Evolutionary conservation across 148 eudicot genomes (phyloP).

Genomic region (Talinum fruticosum): DNA sequence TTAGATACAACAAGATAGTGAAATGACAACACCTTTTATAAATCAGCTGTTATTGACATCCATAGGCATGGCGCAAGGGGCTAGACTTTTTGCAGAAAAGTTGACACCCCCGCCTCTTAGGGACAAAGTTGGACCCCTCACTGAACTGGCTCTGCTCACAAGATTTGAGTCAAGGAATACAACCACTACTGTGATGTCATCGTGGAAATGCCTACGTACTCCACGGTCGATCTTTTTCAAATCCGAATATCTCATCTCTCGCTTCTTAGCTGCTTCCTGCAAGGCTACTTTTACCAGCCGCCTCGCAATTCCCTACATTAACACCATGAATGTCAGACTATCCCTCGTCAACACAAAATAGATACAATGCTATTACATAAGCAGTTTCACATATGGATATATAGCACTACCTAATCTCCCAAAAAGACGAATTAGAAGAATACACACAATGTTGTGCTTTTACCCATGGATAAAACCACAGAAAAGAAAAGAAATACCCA

Average conservation of each 20-base stretch:
- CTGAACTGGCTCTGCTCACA: slow-evolving; percentile 40
- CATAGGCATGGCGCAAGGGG: slow-evolving; percentile 33
- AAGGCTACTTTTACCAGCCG: slow-evolving; percentile 49
- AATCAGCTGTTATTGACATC: slow-evolving; percentile 26
- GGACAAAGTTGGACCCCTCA: slow-evolving; percentile 47
- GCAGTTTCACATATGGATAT: background rate
- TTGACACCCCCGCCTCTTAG: slow-evolving; percentile 48
- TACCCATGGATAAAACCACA: background rate
- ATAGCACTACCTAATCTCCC: background rate
- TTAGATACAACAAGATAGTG: slow-evolving; percentile 27
- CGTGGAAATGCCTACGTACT: slow-evolving; percentile 64
- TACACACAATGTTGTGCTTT: no score
- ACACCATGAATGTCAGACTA: slow-evolving; percentile 5
- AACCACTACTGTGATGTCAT: slow-evolving; percentile 55
- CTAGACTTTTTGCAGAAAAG: slow-evolving; percentile 36
- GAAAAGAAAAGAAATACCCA: background rate
- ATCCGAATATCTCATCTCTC: slow-evolving; percentile 71
- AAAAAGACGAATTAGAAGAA: no score
- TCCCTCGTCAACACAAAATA: background rate
- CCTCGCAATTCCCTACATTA: slow-evolving; percentile 52
- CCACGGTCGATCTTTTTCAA: slow-evolving; percentile 69
- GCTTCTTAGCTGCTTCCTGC: slow-evolving; percentile 64
- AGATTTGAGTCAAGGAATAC: slow-evolving; percentile 52
- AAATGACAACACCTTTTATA: slow-evolving; percentile 5
- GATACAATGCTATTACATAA: background rate